These are phyloP conservation scores for Pseudonectria foliicola DNA, from an alignment of 2,329 filamentous ascomycete genomes.

Conservation along the genomic window DNA sequence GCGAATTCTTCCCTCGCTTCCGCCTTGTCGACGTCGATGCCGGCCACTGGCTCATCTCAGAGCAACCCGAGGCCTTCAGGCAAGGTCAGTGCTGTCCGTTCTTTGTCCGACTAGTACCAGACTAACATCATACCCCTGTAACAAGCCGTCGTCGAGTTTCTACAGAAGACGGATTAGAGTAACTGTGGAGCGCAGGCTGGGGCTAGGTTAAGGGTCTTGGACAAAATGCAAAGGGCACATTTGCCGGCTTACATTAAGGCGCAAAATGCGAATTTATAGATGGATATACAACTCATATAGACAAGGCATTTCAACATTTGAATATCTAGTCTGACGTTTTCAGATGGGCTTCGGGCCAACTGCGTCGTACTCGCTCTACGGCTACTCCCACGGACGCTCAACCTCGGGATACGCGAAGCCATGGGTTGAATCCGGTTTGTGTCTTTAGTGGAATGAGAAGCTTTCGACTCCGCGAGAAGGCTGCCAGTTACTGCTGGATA, in stretches of 20 bases:
- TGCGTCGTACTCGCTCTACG: background rate
- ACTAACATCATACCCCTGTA: slow-evolving; percentile 1
- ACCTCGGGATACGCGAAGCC: background rate
- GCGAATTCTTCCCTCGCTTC: slow-evolving; percentile 76
- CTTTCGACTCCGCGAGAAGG: too few species aligned
- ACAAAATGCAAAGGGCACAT: background rate
- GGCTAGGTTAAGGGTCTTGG: too few species aligned
- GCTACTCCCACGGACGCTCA: background rate
- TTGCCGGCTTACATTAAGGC: background rate
- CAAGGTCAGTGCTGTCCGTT: slow-evolving; percentile 53
- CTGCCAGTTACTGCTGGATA: too few species aligned
- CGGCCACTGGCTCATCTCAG: slow-evolving; percentile 86
- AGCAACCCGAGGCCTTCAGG: slow-evolving; percentile 73
- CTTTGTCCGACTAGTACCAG: background rate
- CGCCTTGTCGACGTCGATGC: slow-evolving; percentile 65
- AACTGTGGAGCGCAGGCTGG: slow-evolving; percentile 1
- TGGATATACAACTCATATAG: too few species aligned
- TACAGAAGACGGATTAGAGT: slow-evolving; percentile 41
- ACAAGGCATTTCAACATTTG: too few species aligned
- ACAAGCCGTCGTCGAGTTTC: slow-evolving; percentile 58
- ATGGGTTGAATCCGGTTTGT: background rate
- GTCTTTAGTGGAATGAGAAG: too few species aligned
- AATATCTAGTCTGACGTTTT: too few species aligned
- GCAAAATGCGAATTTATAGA: too few species aligned
- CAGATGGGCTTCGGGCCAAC: too few species aligned